These are phyloP conservation scores for Cystobasidium ongulense DNA, from an alignment of 768 basidiomycete genomes.

Conservation along the genomic window DNA sequence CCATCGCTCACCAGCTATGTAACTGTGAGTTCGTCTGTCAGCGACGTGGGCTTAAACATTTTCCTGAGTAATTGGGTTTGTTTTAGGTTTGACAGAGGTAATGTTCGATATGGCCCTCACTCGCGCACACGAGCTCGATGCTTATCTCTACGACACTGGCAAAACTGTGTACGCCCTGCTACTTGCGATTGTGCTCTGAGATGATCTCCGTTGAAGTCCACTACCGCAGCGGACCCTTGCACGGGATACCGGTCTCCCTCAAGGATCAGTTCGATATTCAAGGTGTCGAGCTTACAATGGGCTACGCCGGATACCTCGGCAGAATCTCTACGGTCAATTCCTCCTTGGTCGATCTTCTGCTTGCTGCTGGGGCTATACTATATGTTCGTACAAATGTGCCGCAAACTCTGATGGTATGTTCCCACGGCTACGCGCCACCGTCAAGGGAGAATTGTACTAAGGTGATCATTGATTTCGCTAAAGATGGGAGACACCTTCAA, in stretches of 20 bases:
- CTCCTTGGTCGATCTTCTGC: conserved; percentile 30
- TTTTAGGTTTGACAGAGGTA: conserved; percentile 61
- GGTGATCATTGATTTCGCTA: too few species aligned
- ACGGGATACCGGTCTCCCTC: conserved; percentile 43
- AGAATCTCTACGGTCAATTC: conserved; percentile 21
- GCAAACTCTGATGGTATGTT: conserved; percentile 27
- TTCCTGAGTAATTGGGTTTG: neutral
- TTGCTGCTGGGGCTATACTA: conserved; percentile 52
- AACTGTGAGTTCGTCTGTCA: too few species aligned
- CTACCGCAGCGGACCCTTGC: neutral
- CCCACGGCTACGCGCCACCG: too few species aligned
- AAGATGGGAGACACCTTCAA: conserved; percentile 72
- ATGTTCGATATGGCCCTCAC: conserved; percentile 63
- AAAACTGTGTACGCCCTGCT: conserved; percentile 59
- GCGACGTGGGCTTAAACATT: too few species aligned
- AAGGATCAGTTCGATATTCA: conserved; percentile 46
- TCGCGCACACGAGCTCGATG: conserved; percentile 62
- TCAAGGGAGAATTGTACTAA: too few species aligned
- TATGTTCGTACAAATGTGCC: conserved; percentile 41
- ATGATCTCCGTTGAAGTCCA: too few species aligned
- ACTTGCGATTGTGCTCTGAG: too few species aligned
- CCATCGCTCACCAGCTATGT: conserved; percentile 70
- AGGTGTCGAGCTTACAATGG: conserved; percentile 39
- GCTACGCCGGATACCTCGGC: conserved; percentile 36
- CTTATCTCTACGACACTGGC: conserved; percentile 56